Percentiles rank a stretch among this genome's conserved stretches.
These are phyloP conservation scores for Kockovaella imperatae DNA, from an alignment of 768 basidiomycete species.

Conservation along the genomic window DNA sequence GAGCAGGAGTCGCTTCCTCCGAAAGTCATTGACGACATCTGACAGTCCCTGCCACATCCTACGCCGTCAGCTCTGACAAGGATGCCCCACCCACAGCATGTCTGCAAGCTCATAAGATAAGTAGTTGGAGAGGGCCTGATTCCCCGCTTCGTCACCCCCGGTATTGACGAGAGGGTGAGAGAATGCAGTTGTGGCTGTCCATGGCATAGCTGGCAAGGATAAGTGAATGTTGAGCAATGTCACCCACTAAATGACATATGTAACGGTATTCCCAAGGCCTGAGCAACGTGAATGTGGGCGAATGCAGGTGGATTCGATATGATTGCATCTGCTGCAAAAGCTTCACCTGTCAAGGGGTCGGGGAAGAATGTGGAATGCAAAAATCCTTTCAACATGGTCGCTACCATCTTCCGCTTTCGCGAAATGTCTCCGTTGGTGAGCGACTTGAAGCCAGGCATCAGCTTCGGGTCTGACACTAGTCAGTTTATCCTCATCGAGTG, in stretches of 20 bases:
- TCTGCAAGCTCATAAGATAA: constrained; percentile 54
- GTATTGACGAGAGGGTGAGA: constrained; percentile 58
- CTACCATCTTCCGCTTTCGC: constrained; percentile 53
- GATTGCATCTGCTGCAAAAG: constrained; percentile 26
- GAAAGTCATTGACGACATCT: constrained; percentile 54
- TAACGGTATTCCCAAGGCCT: constrained; percentile 21
- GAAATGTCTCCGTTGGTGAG: constrained; percentile 55
- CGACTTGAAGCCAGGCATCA: constrained; percentile 55
- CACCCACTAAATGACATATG: constrained; percentile 46
- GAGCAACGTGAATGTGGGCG: constrained; percentile 24
- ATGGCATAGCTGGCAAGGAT: constrained; percentile 54
- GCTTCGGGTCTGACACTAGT: constrained; percentile 51
- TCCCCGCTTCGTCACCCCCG: constrained; percentile 51
- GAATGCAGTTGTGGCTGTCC: constrained; percentile 53
- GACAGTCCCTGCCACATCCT: constrained; percentile 48
- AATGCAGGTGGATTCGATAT: constrained; percentile 21
- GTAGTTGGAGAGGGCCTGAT: constrained; percentile 52
- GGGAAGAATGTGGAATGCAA: constrained; percentile 21
- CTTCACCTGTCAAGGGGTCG: constrained; percentile 7
- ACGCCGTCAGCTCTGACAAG: neutral
- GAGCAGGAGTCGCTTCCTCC: constrained; percentile 49
- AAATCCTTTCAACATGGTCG: constrained; percentile 41
- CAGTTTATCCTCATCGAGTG: neutral
- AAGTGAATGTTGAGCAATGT: neutral
- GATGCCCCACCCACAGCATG: constrained; percentile 47